Evolutionary conservation across 192 early-diverging fungal genomes (phyloP).

Genomic region (Phlyctochytrium planicorne): DNA sequence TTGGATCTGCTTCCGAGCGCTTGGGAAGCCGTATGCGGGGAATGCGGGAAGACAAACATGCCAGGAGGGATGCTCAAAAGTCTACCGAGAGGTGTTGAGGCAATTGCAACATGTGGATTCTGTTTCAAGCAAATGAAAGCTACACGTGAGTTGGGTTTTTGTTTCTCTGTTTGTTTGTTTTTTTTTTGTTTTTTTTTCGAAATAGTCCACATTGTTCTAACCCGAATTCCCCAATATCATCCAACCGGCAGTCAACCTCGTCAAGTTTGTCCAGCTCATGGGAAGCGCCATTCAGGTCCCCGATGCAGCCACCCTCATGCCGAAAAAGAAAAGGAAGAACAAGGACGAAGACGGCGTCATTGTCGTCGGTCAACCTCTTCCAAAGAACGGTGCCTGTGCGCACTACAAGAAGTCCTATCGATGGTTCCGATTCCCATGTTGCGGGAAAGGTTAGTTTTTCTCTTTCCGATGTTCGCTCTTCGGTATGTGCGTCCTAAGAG

Average conservation of each 20-base stretch:
- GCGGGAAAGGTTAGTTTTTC: constrained; percentile 49
- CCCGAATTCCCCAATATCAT: background rate
- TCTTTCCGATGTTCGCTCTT: background rate
- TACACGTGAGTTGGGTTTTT: background rate
- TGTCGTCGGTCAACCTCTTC: constrained; percentile 71
- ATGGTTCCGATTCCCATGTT: constrained; percentile 94
- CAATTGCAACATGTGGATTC: background rate
- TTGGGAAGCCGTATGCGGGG: constrained; percentile 68
- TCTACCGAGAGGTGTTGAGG: constrained; percentile 20
- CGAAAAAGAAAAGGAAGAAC: constrained; percentile 52
- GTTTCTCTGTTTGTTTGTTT: background rate
- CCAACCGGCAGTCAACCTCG: constrained; percentile 43
- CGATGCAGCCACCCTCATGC: background rate
- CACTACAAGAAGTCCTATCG: constrained; percentile 85
- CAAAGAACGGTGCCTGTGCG: constrained; percentile 74
- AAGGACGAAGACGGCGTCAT: constrained; percentile 56
- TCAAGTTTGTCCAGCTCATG: constrained; percentile 55
- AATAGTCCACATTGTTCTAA: background rate
- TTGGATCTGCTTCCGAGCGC: constrained; percentile 73
- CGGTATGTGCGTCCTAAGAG: background rate
- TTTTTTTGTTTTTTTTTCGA: constrained; percentile 13
- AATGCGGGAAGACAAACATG: constrained; percentile 55
- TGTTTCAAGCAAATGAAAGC: background rate
- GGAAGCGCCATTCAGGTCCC: constrained; percentile 3
- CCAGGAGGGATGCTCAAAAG: constrained; percentile 22